Base-by-base conservation (phyloP, 1,284 basidiomycete species). In the Agaricales sp. region DNA sequence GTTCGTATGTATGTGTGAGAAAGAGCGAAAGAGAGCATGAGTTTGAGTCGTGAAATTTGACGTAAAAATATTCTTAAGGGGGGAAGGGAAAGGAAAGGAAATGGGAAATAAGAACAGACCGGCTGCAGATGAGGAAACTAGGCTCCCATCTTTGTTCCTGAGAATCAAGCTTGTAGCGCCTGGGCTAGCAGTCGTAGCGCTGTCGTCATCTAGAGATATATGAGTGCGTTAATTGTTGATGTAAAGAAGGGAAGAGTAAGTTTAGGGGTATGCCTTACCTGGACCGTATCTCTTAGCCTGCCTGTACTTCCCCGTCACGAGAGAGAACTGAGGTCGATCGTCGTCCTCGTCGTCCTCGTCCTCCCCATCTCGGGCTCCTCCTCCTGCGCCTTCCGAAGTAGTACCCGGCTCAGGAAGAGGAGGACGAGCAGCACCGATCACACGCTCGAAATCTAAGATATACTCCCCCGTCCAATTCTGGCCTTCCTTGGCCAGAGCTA, bases 251-350 rank as follows among this genome's bases (percentile, higher is more conserved):
- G 50, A 30, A 39, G 45, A 30, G 26, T 50, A 12, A 41, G 16
- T 3, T 19, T 46, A 16, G 49, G 45, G 2, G 19, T 47, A 30
- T 14, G 23, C 52, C 62, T 53, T 52, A 66, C 67, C 67, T 37
- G 20, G 12, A 8, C 75, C 79, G 58, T 84, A 92, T 13, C 77
- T 77, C 57, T 82, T 85, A 14, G 81, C 71, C 49, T 89, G 78
- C 23, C 93, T 74, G 60, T 95, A 96, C 50, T 76, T 86, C 13
- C 95, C 95, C 1, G 89, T 92, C 2, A 90, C 69, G 3, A 94
- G 74, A 0, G 93, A 96, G 63, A 95, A 98, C 4, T 79, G 70
- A 0, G 91, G 92, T 53, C 74, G 74, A 52, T 91, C 87, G 2
- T 63, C 56, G 55, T 85, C 78, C 24, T 64, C 65, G 3, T 63